Percentiles rank a stretch among this genome's conserved stretches.
Conservation (phyloP, 2,329 filamentous ascomycete genomes). For the Dactylonectria macrodidyma region DNA sequence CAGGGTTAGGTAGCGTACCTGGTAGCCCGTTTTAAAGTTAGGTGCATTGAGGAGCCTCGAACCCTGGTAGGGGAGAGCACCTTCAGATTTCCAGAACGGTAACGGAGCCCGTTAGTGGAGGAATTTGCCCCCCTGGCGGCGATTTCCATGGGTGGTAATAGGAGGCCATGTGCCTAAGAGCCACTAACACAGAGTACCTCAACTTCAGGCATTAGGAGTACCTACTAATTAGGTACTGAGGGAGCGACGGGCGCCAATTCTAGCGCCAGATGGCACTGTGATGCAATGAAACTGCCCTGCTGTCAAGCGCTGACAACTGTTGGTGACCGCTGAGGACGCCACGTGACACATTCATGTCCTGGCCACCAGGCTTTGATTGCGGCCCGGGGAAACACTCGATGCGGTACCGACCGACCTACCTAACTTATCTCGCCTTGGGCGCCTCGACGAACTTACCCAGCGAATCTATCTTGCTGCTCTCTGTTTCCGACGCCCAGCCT, state of each 20-base stretch:
- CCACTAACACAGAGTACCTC: not conserved
- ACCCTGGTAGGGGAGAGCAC: slow-evolving; percentile 27
- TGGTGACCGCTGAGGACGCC: slow-evolving; percentile 42
- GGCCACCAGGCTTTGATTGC: slow-evolving; percentile 47
- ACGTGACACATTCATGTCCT: slow-evolving; percentile 49
- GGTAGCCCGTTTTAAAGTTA: slow-evolving; percentile 34
- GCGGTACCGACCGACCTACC: slow-evolving; percentile 40
- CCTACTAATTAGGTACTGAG: not conserved
- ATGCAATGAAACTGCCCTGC: slow-evolving; percentile 41
- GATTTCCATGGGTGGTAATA: not conserved
- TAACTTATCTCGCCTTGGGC: slow-evolving; percentile 46
- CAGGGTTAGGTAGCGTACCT: slow-evolving; percentile 18
- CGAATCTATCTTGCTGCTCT: slow-evolving; percentile 40
- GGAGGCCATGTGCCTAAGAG: slow-evolving; percentile 25
- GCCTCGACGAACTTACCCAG: slow-evolving; percentile 40
- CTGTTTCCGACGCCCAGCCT: slow-evolving; percentile 33
- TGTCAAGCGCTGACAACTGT: slow-evolving; percentile 40
- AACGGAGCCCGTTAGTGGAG: slow-evolving; percentile 29
- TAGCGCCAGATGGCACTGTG: slow-evolving; percentile 46
- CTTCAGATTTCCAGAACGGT: slow-evolving; percentile 13
- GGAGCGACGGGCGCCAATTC: slow-evolving; percentile 41
- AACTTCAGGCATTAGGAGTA: no score
- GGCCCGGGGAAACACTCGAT: slow-evolving; percentile 31
- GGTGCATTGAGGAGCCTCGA: slow-evolving; percentile 31
- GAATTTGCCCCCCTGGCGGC: not conserved